Evolutionary conservation across 345 rosid genomes (phyloP), one percentile per base, ranked within the genome.

Genomic region (Syzygium grande): DNA sequence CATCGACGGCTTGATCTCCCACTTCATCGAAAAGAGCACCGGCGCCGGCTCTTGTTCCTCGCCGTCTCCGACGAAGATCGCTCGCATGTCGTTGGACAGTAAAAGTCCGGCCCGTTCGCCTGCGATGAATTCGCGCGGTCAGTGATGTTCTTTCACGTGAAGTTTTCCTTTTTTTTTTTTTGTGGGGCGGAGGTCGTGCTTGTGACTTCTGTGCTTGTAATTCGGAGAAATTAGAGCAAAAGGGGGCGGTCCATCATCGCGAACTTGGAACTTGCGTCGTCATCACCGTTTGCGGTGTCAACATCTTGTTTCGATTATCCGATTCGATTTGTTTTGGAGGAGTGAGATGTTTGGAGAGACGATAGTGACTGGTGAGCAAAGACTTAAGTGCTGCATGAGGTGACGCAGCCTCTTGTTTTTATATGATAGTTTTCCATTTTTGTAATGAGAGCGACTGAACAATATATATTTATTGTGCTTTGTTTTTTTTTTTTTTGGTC

Each of bases 1-100:
- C 84, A 91, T 94, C 56, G 91, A 86, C 53, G 86, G 88, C 1
- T 92, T 53, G 34, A 84, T 93, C 34, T 2, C 0, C 0, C 27
- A 0, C 65, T 27, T 92, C 65, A 49, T 89, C 34, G 49, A 53
- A 2, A 55, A 68, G 0, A n/a, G 25, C 49, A 43, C 46, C 46
- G 46, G 46, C 46, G 38, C 23, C 22, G 29, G 86, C 86, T 84
- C n/a, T 84, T 41, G 65, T 68, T 30, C 30, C 30, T 46, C 51
- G 51, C 84, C 85, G 38, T 53, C 59, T 46, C 88, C 84, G 3
- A 23, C 59, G 58, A 53, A 29, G 51, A 17, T 8, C 34, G 58
- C n/a, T 78, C 41, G 19, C 85, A 7, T 27, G 30, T 52, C 41
- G 27, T 21, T 52, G 56, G 17, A 22, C 19, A 27, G 15, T 84